phyloP scores from a whole-genome alignment of 257 asterid species.

The Fraxinus americana region DNA sequence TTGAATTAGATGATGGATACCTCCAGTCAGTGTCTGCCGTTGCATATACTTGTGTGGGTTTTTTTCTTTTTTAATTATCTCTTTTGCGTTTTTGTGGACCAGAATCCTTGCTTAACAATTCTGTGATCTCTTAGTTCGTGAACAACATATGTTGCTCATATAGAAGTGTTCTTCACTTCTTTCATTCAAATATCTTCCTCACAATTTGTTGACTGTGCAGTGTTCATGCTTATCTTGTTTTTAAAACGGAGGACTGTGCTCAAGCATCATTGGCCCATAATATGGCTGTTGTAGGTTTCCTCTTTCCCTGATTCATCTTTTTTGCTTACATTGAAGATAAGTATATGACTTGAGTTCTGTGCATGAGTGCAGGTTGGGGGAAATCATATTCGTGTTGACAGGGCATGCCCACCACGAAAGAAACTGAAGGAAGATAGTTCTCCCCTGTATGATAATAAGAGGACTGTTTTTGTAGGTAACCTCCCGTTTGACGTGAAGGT shows the following conservation, averaged over 20 bases:
- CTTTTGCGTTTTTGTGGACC: not conserved
- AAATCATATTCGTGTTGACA: conserved; percentile 91
- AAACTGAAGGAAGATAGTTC: conserved; percentile 73
- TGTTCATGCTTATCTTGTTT: conserved; percentile 87
- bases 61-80: too few species aligned
- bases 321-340: conserved; percentile 4
- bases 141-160: not conserved
- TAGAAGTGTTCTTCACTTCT: not conserved
- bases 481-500: conserved; percentile 97
- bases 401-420: conserved; percentile 99
- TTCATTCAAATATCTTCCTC: not conserved
- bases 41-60: not conserved
- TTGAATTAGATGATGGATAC: conserved; percentile 12
- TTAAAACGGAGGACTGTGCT: conserved; percentile 81
- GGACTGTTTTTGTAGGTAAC: conserved; percentile 88
- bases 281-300: conserved; percentile 82
- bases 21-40: not conserved
- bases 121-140: not conserved
- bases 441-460: conserved; percentile 71
- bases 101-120: conserved; percentile 2
- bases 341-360: not conserved
- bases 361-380: conserved; percentile 69
- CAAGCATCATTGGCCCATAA: conserved; percentile 82
- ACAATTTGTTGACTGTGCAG: conserved; percentile 49
- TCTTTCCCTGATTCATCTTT: conserved; percentile 13